Conservation (phyloP, 2,329 filamentous ascomycete genomes). For the Lachnellula suecica region DNA sequence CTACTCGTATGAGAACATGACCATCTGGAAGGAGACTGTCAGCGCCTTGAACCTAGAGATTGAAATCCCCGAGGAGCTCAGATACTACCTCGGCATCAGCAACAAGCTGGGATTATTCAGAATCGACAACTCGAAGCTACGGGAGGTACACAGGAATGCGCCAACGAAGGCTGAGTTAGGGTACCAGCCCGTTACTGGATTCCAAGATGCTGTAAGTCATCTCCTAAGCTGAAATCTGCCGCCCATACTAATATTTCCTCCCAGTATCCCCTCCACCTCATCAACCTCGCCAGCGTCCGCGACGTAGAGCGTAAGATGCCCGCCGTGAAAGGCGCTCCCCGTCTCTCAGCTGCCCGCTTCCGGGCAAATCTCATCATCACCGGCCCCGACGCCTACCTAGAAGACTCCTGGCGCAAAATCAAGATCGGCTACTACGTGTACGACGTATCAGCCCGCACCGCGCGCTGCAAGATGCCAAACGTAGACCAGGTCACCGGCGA, state of each 20-base stretch:
- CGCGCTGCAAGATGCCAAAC: constrained; percentile 71
- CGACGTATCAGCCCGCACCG: constrained; percentile 63
- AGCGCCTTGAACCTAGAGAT: constrained; percentile 55
- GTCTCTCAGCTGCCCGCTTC: constrained; percentile 63
- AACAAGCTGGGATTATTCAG: constrained; percentile 69
- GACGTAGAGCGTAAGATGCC: constrained; percentile 58
- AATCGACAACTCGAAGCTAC: constrained; percentile 55
- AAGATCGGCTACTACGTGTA: constrained; percentile 52
- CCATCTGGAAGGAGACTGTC: constrained; percentile 61
- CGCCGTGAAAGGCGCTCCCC: constrained; percentile 45
- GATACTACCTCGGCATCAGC: constrained; percentile 64
- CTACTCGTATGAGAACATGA: constrained; percentile 61
- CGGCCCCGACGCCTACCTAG: constrained; percentile 62
- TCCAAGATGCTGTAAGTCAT: constrained; percentile 65
- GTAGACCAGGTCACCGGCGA: constrained; percentile 52
- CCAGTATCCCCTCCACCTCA: constrained; percentile 68
- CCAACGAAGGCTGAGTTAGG: constrained; percentile 57
- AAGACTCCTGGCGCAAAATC: constrained; percentile 69
- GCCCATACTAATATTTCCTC: constrained; percentile 15
- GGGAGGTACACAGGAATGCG: constrained; percentile 60
- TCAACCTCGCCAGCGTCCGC: constrained; percentile 64
- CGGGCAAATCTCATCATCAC: constrained; percentile 71
- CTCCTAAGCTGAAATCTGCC: background rate
- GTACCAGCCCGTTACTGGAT: constrained; percentile 64
- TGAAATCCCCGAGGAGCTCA: constrained; percentile 62